Evolutionary conservation across 805 yeast genomes (phyloP), one percentile per base, ranked within the genome.

Genomic region (Candida tammaniensis): DNA sequence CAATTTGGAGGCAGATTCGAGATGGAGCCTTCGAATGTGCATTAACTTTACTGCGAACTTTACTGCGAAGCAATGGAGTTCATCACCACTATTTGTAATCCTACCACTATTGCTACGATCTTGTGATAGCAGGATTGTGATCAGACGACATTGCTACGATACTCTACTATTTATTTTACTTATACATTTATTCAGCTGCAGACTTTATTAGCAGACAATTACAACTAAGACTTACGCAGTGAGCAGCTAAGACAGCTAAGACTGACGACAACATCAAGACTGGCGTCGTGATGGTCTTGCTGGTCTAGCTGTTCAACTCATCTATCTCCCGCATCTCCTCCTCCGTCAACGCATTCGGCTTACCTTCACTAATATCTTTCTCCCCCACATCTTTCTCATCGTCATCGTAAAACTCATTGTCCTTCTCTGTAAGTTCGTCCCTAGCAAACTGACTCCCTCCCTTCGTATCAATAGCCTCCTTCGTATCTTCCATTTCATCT

Each of bases 401-500:
- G 38, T 71, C 76, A 35, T 81, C 86, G 52, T 80, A 88, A 52
- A 78, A 85, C 60, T 91, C 98, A 49, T 80, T 82, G 31, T 74
- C 83, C 2, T 81, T 80, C 45, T 78, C 83, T 31, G 86, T 68
- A 19, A 64, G 70, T 47, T 76, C 79, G 56, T 91, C 98, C 38
- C 93, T 73, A 11, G 91, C 91, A 53, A 74, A 77, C 52, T 82
- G 83, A 0, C 95, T 84, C 2, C 98, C 98, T 24, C 97, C 97
- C 55, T 85, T 77, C 13, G 93, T 86, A 47, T 91, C 97, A 45
- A 77, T 80, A 8, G 95, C 88, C 39, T 73, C 81, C 27, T 69
- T 72, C 0, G 82, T 62, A 56, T 91, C 97, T 58, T 88, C 96
- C 17, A 85, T 91, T 35, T 77, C 93, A 49, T 86, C 95, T 15